Evolutionary conservation across 192 early-diverging fungal genomes (phyloP).

Genomic region (Oehlia diaphana): DNA sequence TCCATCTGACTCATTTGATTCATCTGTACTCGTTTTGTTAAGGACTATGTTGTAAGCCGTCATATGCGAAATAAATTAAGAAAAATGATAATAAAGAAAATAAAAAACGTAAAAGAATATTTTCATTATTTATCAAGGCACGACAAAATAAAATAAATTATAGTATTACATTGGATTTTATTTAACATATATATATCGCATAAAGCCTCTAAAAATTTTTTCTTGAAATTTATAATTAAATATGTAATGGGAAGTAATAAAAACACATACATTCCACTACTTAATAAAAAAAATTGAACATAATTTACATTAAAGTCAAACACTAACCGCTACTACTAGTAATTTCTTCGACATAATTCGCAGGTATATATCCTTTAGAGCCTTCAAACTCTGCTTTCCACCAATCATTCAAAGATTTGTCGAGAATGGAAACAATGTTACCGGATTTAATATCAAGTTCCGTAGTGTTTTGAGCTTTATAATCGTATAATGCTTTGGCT

Average conservation of each 20-base stretch:
- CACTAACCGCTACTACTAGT: slow-evolving; percentile 34
- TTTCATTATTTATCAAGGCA: slow-evolving; percentile 1
- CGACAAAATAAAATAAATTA: slow-evolving; percentile 3
- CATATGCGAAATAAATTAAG: not conserved
- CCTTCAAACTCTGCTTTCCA: slow-evolving; percentile 47
- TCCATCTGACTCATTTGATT: not conserved
- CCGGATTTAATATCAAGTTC: slow-evolving; percentile 66
- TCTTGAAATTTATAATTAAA: not conserved
- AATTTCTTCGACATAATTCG: slow-evolving; percentile 51
- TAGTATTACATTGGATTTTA: slow-evolving; percentile 22
- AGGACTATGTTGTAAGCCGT: not conserved
- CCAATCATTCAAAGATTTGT: slow-evolving; percentile 49
- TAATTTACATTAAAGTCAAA: slow-evolving; percentile 24
- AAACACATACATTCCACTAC: not conserved
- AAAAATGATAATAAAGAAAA: slow-evolving; percentile 7
- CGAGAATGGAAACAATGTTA: slow-evolving; percentile 59
- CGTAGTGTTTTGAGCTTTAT: slow-evolving; percentile 44
- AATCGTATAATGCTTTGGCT: slow-evolving; percentile 46
- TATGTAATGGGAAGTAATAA: not conserved
- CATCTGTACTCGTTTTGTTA: not conserved
- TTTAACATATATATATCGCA: slow-evolving; percentile 1
- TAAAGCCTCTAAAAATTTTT: not conserved
- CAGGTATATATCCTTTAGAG: slow-evolving; percentile 42
- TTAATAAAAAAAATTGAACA: not conserved
- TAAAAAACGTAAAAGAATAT: slow-evolving; percentile 7